phyloP scores from a whole-genome alignment of 2,329 filamentous ascomycete genomes.

The Aspergillus texensis region DNA sequence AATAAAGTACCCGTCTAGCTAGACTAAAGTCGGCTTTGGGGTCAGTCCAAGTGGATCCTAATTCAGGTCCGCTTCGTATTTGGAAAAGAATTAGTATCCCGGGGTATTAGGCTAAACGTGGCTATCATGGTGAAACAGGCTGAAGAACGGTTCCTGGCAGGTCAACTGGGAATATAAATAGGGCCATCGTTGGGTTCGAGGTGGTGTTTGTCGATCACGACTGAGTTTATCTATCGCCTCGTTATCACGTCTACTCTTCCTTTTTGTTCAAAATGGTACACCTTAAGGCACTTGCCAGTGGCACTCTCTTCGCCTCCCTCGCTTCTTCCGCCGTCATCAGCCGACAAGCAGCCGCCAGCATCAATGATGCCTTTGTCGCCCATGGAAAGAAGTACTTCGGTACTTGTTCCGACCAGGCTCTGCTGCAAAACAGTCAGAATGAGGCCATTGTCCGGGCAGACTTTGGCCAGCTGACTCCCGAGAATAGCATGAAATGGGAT shows the following conservation, averaged over 20 bases:
- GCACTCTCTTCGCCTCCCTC: background rate
- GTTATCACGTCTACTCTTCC: background rate
- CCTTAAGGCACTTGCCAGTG: background rate
- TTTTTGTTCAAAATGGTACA: background rate
- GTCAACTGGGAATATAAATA: background rate
- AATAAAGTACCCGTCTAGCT: background rate
- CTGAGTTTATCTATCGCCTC: background rate
- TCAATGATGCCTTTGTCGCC: slow-evolving; percentile 59
- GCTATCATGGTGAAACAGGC: background rate
- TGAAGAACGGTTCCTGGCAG: background rate
- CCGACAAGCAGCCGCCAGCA: slow-evolving; percentile 39
- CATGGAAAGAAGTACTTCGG: slow-evolving; percentile 70
- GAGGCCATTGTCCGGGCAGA: slow-evolving; percentile 64
- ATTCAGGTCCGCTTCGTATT: background rate
- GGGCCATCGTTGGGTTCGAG: background rate
- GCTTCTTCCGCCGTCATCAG: background rate
- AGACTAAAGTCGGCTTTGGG: background rate
- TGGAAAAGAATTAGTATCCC: background rate
- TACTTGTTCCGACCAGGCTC: slow-evolving; percentile 55
- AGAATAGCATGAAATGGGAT: slow-evolving; percentile 68
- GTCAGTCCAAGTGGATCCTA: background rate
- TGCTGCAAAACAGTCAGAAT: slow-evolving; percentile 60
- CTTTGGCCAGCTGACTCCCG: slow-evolving; percentile 66
- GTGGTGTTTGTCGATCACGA: background rate
- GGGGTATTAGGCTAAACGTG: background rate